These are phyloP conservation scores for Trematosphaeria pertusa DNA, from an alignment of 2,329 filamentous ascomycete species.

Conservation along the genomic window DNA sequence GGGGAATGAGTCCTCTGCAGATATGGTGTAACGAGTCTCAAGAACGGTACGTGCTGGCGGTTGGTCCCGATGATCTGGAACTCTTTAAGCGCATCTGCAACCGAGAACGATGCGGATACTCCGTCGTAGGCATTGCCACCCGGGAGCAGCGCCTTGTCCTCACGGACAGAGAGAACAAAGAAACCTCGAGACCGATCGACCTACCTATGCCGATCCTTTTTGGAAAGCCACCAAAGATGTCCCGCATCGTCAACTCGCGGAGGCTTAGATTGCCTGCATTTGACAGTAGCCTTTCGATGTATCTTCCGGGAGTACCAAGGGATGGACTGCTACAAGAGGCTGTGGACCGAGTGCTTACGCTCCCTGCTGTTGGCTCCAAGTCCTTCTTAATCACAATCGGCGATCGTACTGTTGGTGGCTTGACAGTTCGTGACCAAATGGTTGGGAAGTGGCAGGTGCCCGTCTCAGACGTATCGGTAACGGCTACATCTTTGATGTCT, in stretches of 20 bases:
- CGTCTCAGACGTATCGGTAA: conserved; percentile 92
- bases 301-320: conserved; percentile 64
- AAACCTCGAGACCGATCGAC: conserved; percentile 81
- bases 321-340: conserved; percentile 70
- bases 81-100: conserved; percentile 71
- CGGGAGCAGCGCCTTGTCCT: conserved; percentile 78
- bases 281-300: conserved; percentile 74
- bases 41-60: conserved; percentile 91
- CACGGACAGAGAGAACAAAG: conserved; percentile 77
- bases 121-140: conserved; percentile 82
- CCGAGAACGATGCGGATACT: conserved; percentile 90
- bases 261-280: conserved; percentile 74
- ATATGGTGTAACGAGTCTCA: conserved; percentile 99
- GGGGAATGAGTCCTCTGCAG: conserved; percentile 91
- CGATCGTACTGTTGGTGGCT: conserved; percentile 87
- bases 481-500: conserved; percentile 77
- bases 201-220: conserved; percentile 89
- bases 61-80: conserved; percentile 82
- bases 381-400: conserved; percentile 97
- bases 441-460: conserved; percentile 96
- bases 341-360: conserved; percentile 77
- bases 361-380: conserved; percentile 95
- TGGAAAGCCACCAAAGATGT: conserved; percentile 84
- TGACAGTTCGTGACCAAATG: conserved; percentile 91
- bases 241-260: conserved; percentile 73